Evolutionary conservation across 2,329 filamentous ascomycete species (phyloP), one percentile per base, ranked within the genome.

Genomic region (Davidsoniella virescens): DNA sequence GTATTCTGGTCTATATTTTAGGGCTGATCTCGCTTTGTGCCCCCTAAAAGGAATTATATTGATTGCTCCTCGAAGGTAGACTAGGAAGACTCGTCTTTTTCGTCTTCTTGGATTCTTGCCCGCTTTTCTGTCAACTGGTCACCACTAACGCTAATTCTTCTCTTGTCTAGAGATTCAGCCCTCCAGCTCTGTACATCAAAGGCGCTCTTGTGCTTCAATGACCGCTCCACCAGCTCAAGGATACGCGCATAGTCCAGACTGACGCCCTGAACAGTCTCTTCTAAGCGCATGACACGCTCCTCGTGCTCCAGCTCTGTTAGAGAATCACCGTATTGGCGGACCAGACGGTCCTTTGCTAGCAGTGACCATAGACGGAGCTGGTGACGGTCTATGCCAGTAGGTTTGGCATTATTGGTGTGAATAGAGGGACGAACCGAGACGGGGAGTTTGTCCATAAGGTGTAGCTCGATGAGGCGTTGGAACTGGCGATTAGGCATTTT

Each of bases 401-500:
- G 60, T 69, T 48, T 48, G 62, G 60, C 70, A 5, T 63, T 67
- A 5, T 67, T 53, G 50, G 63, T 52, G 62, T 45, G 29, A 8
- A 73, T 62, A 52, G 67, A 61, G 55, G 77, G 76, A 14, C 78
- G 75, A 46, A 81, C 70, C 0, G 70, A 67, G 5, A 62, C 62
- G 0, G 78, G 71, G 8, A 83, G 67, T 54, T 70, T 66, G 2
- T 76, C 77, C 68, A 82, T 77, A 23, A 82, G 68, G 45, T 88
- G 78, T 72, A 90, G 83, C 62, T 92, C 85, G 0, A 86, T 67
- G 6, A 88, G 70, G 5, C 85, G 73, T 54, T 71, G 71, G 61
- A 90, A 87, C 59, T 92, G 85, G n/a, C 85, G 71, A 0, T 78
- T 73, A 1, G 80, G 78, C 52, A 90, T 85, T 68, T 90, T 92